Evolutionary conservation across 2,329 filamentous ascomycete genomes (phyloP), one percentile per base, ranked within the genome.

Genomic region (Elsinoe fawcettii): DNA sequence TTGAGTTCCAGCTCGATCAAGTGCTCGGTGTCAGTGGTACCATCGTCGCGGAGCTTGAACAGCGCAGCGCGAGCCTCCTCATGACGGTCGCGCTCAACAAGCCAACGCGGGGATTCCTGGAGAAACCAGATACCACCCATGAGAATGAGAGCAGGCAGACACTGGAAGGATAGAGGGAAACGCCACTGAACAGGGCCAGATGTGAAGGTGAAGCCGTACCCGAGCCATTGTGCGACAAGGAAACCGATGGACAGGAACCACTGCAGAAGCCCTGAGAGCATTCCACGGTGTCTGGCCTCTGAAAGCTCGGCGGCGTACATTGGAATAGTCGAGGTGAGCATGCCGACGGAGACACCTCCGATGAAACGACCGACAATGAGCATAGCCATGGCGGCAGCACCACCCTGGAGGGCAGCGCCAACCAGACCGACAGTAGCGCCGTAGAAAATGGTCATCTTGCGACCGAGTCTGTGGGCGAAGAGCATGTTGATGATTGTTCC

Each of bases 81-180:
- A 6, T 60, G 56, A 2, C 63, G 63, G 23, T 66, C 65, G 60
- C 60, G 60, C 1, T 59, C 62, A 12, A 63, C 63, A 3, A 66
- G 61, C 43, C 59, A 75, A 16, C 73, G 69, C 34, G 76, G 76
- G 16, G 72, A 74, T 57, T 78, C 75, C 14, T 76, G 76, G 22
- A 78, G 64, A 51, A 77, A 63, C 34, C 69, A 70, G 39, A 77
- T 65, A 14, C 69, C 71, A 12, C 60, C 59, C 16, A 73, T 62
- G 11, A 77, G 67, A 11, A 76, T 55, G 12, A 77, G 60, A 2
- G 73, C 70, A 2, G 75, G 75, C 9, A 76, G 60, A 56, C 69
- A 66, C 67, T 75, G 72, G 64, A 74, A 75, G 70, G 62, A 64
- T 6, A 66, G 51, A 4, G 64, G 47, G 23, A 66, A 63, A 7